phyloP scores from a whole-genome alignment of 1,284 basidiomycete species.

The Xerocomus amazonicus region DNA sequence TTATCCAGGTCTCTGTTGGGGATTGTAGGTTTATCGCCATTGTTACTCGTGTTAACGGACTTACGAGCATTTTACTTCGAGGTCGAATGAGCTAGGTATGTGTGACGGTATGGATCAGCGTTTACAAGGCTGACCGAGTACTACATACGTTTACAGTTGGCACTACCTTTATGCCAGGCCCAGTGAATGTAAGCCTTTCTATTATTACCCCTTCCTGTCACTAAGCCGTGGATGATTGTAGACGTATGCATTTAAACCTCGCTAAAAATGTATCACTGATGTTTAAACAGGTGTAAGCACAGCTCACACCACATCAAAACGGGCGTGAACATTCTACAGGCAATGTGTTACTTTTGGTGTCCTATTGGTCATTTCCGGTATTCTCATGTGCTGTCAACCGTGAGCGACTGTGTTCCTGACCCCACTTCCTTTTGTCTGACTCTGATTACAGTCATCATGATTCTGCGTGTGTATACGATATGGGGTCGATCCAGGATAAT shows the following conservation, averaged over 20 bases:
- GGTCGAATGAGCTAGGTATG: not conserved
- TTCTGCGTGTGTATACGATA: not conserved
- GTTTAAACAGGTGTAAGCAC: not conserved
- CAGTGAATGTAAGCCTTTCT: not conserved
- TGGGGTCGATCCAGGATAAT: not conserved
- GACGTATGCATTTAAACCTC: not conserved
- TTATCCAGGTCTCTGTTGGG: slow-evolving; percentile 11
- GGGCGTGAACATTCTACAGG: slow-evolving; percentile 2
- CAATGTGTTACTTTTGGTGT: not conserved
- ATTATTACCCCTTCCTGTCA: not conserved
- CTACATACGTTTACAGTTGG: not conserved
- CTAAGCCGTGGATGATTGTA: not conserved
- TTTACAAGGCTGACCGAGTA: not conserved
- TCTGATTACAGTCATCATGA: not conserved
- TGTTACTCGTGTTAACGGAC: not conserved
- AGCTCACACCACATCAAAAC: not conserved
- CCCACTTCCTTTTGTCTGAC: not conserved
- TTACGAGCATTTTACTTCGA: not conserved
- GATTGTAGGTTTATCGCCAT: slow-evolving; percentile 6
- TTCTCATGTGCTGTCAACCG: slow-evolving; percentile 5
- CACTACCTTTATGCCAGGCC: not conserved
- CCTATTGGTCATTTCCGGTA: slow-evolving; percentile 1
- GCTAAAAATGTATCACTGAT: not conserved
- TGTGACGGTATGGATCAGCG: not conserved
- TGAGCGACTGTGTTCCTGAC: not conserved